Percentiles rank a stretch among this genome's conserved stretches.
These are phyloP conservation scores for Cylindrotheca fusiformis DNA, from an alignment of 108 stramenopile species.

Conservation along the genomic window DNA sequence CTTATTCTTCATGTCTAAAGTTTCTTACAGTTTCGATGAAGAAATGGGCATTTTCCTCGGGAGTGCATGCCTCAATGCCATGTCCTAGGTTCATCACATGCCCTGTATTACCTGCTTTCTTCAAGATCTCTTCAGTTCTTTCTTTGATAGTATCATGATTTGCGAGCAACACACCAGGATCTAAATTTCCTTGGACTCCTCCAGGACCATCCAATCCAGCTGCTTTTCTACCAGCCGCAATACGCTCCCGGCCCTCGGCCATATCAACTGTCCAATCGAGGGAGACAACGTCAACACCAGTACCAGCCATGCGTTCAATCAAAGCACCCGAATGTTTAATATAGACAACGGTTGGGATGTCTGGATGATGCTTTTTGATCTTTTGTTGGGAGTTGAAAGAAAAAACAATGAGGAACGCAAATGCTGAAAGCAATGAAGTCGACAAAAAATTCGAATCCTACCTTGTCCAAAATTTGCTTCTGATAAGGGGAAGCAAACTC, in stretches of 20 bases:
- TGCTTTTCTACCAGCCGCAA: slow-evolving; percentile 59
- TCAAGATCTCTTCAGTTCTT: slow-evolving; percentile 91
- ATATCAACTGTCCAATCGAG: slow-evolving; percentile 98
- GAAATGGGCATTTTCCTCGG: slow-evolving; percentile 93
- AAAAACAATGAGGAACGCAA: not conserved
- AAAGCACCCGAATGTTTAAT: slow-evolving; percentile 90
- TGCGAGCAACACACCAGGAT: slow-evolving; percentile 89
- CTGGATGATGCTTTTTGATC: slow-evolving; percentile 89
- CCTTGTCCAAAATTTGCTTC: slow-evolving; percentile 83
- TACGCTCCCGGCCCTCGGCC: slow-evolving; percentile 88
- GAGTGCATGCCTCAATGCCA: slow-evolving; percentile 95
- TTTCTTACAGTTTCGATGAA: slow-evolving; percentile 95
- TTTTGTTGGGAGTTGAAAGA: slow-evolving; percentile 5
- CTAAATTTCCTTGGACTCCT: slow-evolving; percentile 95
- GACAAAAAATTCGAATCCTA: slow-evolving; percentile 10
- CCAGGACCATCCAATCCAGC: slow-evolving; percentile 71
- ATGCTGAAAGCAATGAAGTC: not conserved
- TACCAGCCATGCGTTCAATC: slow-evolving; percentile 89
- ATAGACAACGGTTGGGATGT: slow-evolving; percentile 93
- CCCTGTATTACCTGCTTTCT: slow-evolving; percentile 82
- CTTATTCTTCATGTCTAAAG: slow-evolving; percentile 72
- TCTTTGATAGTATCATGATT: slow-evolving; percentile 91
- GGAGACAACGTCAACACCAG: slow-evolving; percentile 95
- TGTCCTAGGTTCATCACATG: slow-evolving; percentile 99
- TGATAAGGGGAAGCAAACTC: slow-evolving; percentile 96